These are phyloP conservation scores for Crotalaria pallida DNA, from an alignment of 306 rosid species.

Conservation along the genomic window DNA sequence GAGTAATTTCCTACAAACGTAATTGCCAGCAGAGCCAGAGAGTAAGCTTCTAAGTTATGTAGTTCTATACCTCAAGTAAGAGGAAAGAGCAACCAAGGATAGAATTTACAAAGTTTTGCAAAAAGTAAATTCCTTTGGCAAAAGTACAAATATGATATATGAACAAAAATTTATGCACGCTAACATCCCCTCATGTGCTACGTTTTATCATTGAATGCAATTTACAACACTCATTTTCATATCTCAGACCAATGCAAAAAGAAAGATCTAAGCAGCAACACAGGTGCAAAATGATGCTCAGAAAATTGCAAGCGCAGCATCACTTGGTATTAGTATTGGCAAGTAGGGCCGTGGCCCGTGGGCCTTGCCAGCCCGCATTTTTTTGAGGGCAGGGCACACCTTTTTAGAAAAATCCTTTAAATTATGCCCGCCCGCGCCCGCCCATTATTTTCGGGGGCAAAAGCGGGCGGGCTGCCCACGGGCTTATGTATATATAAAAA, in stretches of 20 bases:
- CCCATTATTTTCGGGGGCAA: no score
- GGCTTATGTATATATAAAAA: no score
- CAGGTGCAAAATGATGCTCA: background rate
- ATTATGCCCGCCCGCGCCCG: no score
- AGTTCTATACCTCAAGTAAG: constrained; percentile 1
- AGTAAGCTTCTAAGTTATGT: background rate
- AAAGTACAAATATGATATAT: background rate
- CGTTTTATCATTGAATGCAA: background rate
- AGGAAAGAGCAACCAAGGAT: background rate
- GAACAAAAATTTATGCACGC: background rate
- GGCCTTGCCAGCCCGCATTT: no score
- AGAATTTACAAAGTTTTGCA: background rate
- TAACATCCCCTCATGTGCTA: background rate
- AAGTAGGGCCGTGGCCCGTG: no score
- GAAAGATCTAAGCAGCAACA: background rate
- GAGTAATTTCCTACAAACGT: background rate
- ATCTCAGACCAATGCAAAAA: background rate
- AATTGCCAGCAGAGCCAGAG: background rate
- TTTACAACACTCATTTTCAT: background rate
- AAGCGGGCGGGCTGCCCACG: no score
- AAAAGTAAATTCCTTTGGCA: background rate
- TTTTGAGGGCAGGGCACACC: no score
- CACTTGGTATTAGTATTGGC: no score
- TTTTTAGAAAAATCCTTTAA: no score
- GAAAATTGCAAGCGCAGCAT: no score